phyloP scores from a whole-genome alignment of 2,329 filamentous ascomycete species.

The Tolypocladium pustulatum region DNA sequence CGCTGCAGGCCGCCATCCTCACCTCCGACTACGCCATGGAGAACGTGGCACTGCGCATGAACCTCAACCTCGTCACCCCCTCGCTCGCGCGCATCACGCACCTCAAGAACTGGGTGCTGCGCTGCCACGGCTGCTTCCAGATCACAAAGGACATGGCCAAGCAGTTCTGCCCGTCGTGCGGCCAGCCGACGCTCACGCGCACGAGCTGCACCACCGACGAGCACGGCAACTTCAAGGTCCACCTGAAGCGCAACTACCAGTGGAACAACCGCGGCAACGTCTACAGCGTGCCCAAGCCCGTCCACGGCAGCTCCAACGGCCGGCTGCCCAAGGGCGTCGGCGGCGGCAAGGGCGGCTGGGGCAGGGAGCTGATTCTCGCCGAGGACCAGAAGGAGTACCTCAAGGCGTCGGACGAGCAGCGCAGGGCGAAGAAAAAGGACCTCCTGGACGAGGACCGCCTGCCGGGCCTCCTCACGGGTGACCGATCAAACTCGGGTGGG shows the following conservation, averaged over 20 bases:
- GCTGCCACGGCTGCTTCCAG: constrained; percentile 89
- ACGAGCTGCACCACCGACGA: constrained; percentile 77
- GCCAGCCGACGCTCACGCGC: constrained; percentile 75
- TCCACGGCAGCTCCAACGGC: constrained; percentile 69
- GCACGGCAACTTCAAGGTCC: constrained; percentile 70
- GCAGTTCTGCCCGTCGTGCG: constrained; percentile 90
- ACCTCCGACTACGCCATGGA: constrained; percentile 98
- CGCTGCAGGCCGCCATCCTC: constrained; percentile 79
- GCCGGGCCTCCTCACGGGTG: constrained; percentile 73
- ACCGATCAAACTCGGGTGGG: constrained; percentile 51
- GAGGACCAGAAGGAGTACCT: constrained; percentile 95
- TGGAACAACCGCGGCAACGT: constrained; percentile 90
- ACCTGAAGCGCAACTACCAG: constrained; percentile 91
- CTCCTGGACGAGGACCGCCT: constrained; percentile 94
- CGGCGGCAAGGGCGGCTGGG: constrained; percentile 84
- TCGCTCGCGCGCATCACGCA: constrained; percentile 70
- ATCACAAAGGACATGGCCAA: constrained; percentile 73
- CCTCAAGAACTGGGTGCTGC: constrained; percentile 79
- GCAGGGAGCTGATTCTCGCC: constrained; percentile 68
- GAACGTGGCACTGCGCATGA: constrained; percentile 90
- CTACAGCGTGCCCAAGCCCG: constrained; percentile 86
- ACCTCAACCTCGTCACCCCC: constrained; percentile 78
- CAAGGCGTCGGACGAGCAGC: constrained; percentile 51
- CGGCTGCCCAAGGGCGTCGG: constrained; percentile 59
- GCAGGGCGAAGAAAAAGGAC: constrained; percentile 61